Conservation (phyloP, 1,284 basidiomycete species). For the Ganoderma meredithae region DNA sequence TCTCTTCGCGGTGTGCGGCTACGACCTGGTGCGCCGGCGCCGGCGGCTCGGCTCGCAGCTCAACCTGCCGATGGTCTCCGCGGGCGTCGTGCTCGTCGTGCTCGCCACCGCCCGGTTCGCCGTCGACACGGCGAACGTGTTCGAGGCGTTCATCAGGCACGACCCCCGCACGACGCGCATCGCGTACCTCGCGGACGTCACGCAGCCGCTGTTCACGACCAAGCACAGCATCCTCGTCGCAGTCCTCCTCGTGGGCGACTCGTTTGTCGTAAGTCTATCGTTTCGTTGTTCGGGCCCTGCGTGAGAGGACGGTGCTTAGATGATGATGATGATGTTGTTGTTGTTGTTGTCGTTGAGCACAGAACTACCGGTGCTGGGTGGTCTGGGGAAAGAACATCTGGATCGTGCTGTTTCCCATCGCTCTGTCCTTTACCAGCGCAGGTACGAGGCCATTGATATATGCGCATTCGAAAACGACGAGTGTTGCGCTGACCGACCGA, state of each 20-base stretch:
- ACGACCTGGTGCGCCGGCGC: slow-evolving; percentile 16
- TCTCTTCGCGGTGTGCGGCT: slow-evolving; percentile 16
- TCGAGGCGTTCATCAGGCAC: slow-evolving; percentile 29
- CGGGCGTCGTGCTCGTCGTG: slow-evolving; percentile 24
- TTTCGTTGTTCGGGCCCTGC: no score
- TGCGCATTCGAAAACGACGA: no score
- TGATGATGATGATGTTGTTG: no score
- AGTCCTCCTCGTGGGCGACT: slow-evolving; percentile 29
- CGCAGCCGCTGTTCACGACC: slow-evolving; percentile 33
- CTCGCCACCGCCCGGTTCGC: slow-evolving; percentile 31
- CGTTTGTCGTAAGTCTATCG: slow-evolving; percentile 32
- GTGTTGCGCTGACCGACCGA: background rate
- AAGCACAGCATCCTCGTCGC: slow-evolving; percentile 30
- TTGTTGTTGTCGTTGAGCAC: no score
- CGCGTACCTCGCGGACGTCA: slow-evolving; percentile 53
- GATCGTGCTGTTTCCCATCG: slow-evolving; percentile 29
- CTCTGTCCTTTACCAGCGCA: slow-evolving; percentile 25
- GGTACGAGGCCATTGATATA: slow-evolving; percentile 15
- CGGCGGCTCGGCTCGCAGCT: slow-evolving; percentile 11
- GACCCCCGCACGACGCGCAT: slow-evolving; percentile 49
- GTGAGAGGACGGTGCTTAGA: background rate
- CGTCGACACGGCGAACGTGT: slow-evolving; percentile 29
- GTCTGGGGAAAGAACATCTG: slow-evolving; percentile 33
- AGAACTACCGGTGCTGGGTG: slow-evolving; percentile 35
- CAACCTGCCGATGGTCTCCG: slow-evolving; percentile 26